A percentile compares a stretch with the other conserved stretches of the same genome.
Conservation (phyloP, 306 rosid species). For the Leucaena leucocephala region DNA sequence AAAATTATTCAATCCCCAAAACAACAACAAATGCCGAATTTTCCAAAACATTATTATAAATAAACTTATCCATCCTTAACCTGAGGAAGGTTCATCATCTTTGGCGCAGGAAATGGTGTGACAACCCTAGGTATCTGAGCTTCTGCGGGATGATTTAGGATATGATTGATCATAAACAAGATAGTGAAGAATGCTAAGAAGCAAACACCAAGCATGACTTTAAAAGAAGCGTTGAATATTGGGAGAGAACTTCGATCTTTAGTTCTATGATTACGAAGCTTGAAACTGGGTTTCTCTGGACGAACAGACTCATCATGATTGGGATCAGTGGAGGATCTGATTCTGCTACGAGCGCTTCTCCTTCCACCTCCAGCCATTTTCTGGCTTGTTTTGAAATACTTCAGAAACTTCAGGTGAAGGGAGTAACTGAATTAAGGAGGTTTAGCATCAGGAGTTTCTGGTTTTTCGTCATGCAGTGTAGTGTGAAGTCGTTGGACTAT, state of each 20-base stretch:
- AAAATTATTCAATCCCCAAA: constrained; percentile 1
- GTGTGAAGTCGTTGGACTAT: background rate
- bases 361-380: constrained; percentile 66
- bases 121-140: constrained; percentile 56
- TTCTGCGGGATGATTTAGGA: constrained; percentile 38
- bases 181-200: constrained; percentile 58
- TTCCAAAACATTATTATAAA: background rate
- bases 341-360: constrained; percentile 56
- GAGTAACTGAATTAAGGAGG: background rate
- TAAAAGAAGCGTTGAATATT: constrained; percentile 56
- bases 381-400: background rate
- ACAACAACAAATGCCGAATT: background rate
- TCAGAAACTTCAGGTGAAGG: background rate
- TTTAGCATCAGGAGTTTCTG: background rate
- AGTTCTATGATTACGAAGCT: constrained; percentile 48
- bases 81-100: constrained; percentile 91
- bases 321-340: constrained; percentile 46
- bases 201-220: constrained; percentile 51
- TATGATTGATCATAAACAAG: constrained; percentile 51
- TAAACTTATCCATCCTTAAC: constrained; percentile 38
- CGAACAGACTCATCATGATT: constrained; percentile 42
- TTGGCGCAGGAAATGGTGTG: constrained; percentile 86
- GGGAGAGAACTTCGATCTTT: constrained; percentile 52
- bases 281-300: constrained; percentile 31
- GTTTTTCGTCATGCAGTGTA: background rate